These are phyloP conservation scores for Amanita molliuscula DNA, from an alignment of 768 basidiomycete genomes.

Conservation along the genomic window DNA sequence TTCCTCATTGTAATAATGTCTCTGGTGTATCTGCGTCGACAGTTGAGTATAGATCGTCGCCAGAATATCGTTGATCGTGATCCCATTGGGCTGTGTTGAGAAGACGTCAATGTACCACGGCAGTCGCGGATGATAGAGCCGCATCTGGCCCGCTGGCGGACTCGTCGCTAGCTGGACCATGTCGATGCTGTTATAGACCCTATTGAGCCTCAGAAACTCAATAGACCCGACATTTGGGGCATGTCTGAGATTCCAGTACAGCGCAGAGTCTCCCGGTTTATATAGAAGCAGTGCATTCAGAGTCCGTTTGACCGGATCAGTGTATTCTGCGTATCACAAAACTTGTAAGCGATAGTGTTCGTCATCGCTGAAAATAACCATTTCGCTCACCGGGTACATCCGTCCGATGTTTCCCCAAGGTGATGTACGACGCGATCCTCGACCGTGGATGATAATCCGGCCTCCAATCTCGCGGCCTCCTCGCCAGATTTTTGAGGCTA, in stretches of 20 bases:
- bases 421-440: conserved; percentile 18
- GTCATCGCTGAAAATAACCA: background rate
- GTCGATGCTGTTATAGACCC: conserved; percentile 35
- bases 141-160: conserved; percentile 40
- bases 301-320: conserved; percentile 20
- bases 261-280: conserved; percentile 20
- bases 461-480: conserved; percentile 33
- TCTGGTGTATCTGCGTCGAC: conserved; percentile 30
- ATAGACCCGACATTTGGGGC: conserved; percentile 22
- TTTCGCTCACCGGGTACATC: conserved; percentile 22
- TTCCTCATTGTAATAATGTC: conserved; percentile 53
- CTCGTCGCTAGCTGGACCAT: conserved; percentile 43
- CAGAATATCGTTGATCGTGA: conserved; percentile 50
- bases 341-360: background rate
- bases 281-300: conserved; percentile 22
- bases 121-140: conserved; percentile 43
- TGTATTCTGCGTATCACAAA: conserved; percentile 11
- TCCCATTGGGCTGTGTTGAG: conserved; percentile 35
- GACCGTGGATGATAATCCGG: conserved; percentile 24
- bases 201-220: conserved; percentile 34
- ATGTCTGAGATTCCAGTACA: conserved; percentile 40
- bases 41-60: conserved; percentile 33
- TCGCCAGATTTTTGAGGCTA: conserved; percentile 23
- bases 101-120: conserved; percentile 63
- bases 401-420: conserved; percentile 17